Base-by-base conservation (phyloP, 805 yeast genomes). In the Zygosaccharomyces rouxii region DNA sequence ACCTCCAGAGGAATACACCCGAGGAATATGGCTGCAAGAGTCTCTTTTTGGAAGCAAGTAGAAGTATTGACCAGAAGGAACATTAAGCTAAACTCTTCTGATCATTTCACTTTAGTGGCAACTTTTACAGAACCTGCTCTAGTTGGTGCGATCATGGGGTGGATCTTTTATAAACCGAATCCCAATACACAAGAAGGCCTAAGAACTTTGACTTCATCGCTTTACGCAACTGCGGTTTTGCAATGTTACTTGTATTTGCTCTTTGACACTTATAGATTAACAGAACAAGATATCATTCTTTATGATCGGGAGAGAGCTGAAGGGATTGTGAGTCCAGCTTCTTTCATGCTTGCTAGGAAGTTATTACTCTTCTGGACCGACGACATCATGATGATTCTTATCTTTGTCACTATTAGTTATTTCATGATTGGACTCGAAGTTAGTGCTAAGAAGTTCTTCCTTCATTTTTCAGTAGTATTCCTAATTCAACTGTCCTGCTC, bases 351-450 rank as follows among this genome's bases (percentile, higher is more conserved):
- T 0, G 78, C 85, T 1, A 72, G 95, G 56, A 72, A 89, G 54
- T 51, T 86, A 4, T 80, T 86, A 3, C 83, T 85, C 55, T 63
- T 86, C 19, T 33, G 84, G 2, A 64, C 83, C 1, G 96, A 88
- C 62, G 95, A 88, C 62, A 53, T 86, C 5, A 75, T 83, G 31
- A 73, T 83, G 41, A 77, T 86, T 0, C 54, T 85, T 3, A 60
- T 81, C 0, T 86, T 77, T 64, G 73, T 87, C 0, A 55, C 75
- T 0, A 77, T 84, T 16, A 77, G 88, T 0, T 89, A 82, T 59
- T 88, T 83, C 67, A 83, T 88, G 92, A 78, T 79, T 70, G 95
- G 95, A 0, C 69, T 88, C 35, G 64, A 86, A 29, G 64, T 72
- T 0, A 73, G 70, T 30, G 67, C 75, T 0, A 68, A 70, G 6